Base-by-base conservation (phyloP, 2,329 filamentous ascomycete species). In the Curvularia spicifera region DNA sequence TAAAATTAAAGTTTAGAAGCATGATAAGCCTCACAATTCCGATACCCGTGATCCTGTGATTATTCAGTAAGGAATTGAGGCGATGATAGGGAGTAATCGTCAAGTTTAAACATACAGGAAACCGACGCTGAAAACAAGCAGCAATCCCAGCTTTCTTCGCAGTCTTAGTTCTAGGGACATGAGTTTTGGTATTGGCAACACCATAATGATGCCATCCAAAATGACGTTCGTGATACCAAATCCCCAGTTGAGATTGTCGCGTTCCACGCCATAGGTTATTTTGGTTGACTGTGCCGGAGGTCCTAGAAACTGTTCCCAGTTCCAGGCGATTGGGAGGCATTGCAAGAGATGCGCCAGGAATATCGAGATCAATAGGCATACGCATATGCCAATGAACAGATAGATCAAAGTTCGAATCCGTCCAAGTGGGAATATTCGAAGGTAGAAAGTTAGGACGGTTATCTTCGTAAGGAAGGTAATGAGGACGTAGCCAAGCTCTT, bases 161-260 rank as follows among this genome's bases (percentile, higher is more conserved):
- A 29, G 35, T 1, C 29, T 35, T 2, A 48, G 18, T 22, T 48
- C 29, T 7, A 48, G 29, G 15, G 18, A 20, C 6, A 48, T 13
- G 10, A 48, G 8, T 35, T 22, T 31, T 2, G 45, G 45, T 1
- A 48, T 48, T 6, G 45, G 45, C 18, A 48, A 29, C 10, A 26
- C 45, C 12, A 35, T 48, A 3, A 48, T 48, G 28, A 31, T 48
- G 7, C 29, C 45, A 5, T 48, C 45, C 20, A 48, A 13, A 10
- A 35, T 48, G n/a, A 48, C 13, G 20, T 48, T 48, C 35, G 45
- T 48, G 29, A 48, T 48, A 15, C 29, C 29, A 24, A 48, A 48
- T 3, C 9, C 45, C 15, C n/a, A 48, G 18, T 48, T 48, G 1
- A 48, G 45, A 9, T 48, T 48, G 28, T 48, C 29, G 13, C 45